phyloP scores from a whole-genome alignment of 148 eudicot genomes.

The Spergularia marina region DNA sequence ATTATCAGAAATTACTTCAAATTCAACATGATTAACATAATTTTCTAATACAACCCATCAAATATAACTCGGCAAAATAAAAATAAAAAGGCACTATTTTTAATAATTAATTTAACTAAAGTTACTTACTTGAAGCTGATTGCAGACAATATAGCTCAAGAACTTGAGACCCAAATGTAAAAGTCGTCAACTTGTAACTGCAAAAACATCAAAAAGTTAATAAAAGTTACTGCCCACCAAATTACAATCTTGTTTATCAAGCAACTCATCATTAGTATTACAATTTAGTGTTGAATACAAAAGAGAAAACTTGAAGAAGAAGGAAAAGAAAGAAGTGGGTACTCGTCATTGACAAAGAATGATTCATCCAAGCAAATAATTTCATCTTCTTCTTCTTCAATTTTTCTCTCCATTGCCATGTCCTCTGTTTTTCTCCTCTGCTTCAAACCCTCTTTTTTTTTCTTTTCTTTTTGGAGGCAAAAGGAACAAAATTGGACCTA shows the following conservation, averaged over 20 bases:
- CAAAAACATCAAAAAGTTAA: background rate
- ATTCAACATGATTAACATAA: background rate
- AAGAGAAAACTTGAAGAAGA: background rate
- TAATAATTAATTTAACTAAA: background rate
- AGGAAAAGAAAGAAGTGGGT: slow-evolving; percentile 11
- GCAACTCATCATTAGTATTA: background rate
- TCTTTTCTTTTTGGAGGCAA: background rate
- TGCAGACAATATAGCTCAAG: slow-evolving; percentile 79
- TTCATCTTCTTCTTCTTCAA: slow-evolving; percentile 49
- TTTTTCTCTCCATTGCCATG: slow-evolving; percentile 18
- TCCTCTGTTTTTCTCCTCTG: background rate
- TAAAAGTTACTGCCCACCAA: background rate
- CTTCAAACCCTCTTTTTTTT: slow-evolving; percentile 11
- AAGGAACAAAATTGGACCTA: no score
- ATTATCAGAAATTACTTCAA: background rate
- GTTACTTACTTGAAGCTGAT: slow-evolving; percentile 77
- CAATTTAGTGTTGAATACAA: background rate
- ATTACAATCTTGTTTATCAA: background rate
- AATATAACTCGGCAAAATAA: background rate
- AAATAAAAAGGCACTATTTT: no score
- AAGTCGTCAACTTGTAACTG: slow-evolving; percentile 79
- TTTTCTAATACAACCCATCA: background rate
- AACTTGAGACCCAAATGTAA: slow-evolving; percentile 82
- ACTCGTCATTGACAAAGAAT: slow-evolving; percentile 86
- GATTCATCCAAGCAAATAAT: slow-evolving; percentile 67